phyloP scores from a whole-genome alignment of 108 stramenopile species.

The Cyclotella cryptica region DNA sequence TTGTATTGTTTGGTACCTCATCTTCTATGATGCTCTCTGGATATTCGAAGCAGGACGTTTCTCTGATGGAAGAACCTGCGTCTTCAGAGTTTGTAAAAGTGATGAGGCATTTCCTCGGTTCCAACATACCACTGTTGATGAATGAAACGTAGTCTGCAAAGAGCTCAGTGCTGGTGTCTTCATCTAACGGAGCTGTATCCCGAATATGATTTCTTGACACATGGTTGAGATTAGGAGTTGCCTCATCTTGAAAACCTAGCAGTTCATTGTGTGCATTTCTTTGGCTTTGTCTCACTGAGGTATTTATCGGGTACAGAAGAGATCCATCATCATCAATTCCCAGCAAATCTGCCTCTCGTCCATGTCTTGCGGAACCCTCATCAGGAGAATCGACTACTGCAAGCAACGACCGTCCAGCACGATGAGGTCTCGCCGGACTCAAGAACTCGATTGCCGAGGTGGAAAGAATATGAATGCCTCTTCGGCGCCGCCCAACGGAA shows the following conservation, averaged over 20 bases:
- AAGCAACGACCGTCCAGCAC: slow-evolving; percentile 13
- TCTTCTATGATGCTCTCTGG: slow-evolving; percentile 16
- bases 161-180: slow-evolving; percentile 1
- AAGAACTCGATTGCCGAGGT: slow-evolving; percentile 46
- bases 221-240: too few relatives aligned
- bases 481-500: slow-evolving; percentile 15
- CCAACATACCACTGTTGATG: not conserved
- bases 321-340: slow-evolving; percentile 56
- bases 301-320: slow-evolving; percentile 23
- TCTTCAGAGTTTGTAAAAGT: slow-evolving; percentile 18
- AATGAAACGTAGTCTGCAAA: slow-evolving; percentile 28
- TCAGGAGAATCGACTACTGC: slow-evolving; percentile 32
- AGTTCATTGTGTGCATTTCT: too few relatives aligned
- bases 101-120: slow-evolving; percentile 6
- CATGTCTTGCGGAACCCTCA: slow-evolving; percentile 9
- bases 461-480: slow-evolving; percentile 28
- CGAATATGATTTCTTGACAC: not conserved
- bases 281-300: not conserved
- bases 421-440: slow-evolving; percentile 23
- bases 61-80: slow-evolving; percentile 19
- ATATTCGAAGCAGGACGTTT: slow-evolving; percentile 33
- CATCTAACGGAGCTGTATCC: not conserved
- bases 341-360: slow-evolving; percentile 33
- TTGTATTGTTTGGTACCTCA: not conserved
- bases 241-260: too few relatives aligned